Conservation (phyloP, 345 rosid genomes). For the Litchi chinensis region DNA sequence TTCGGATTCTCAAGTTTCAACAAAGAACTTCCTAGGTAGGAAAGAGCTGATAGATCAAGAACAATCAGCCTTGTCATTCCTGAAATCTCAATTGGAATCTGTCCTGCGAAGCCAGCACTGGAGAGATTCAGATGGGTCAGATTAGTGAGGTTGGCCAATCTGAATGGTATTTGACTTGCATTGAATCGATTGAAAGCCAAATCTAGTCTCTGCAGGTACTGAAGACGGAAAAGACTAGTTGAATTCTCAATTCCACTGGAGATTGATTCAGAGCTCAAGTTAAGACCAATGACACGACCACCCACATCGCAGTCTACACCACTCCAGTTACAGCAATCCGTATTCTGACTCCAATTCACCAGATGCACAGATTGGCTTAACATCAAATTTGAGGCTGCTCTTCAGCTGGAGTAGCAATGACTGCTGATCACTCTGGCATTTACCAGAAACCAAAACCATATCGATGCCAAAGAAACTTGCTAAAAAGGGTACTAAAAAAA, state of each 20-base stretch:
- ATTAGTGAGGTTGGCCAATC: conserved; percentile 12
- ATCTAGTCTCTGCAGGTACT: conserved; percentile 20
- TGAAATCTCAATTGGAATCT: conserved; percentile 40
- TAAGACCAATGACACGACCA: conserved; percentile 26
- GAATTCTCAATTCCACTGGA: conserved; percentile 21
- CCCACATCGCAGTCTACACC: conserved; percentile 22
- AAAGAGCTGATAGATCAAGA: conserved; percentile 33
- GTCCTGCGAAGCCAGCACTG: conserved; percentile 41
- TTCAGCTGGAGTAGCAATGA: conserved; percentile 8
- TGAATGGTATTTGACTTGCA: neutral
- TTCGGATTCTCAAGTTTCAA: conserved; percentile 34
- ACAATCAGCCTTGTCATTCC: conserved; percentile 24
- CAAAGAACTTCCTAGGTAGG: neutral
- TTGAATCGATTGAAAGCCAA: conserved; percentile 24
- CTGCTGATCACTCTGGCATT: conserved; percentile 25
- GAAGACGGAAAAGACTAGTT: conserved; percentile 26
- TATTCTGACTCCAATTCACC: conserved; percentile 6
- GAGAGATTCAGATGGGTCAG: conserved; percentile 41
- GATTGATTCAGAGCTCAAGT: conserved; percentile 36
- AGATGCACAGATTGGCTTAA: neutral
- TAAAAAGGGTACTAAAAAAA: conserved; percentile 12
- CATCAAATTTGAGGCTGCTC: neutral
- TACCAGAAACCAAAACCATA: conserved; percentile 19
- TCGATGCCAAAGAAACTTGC: neutral
- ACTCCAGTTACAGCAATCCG: conserved; percentile 31